Evolutionary conservation across 371 early-diverging fungal species (phyloP), one percentile per base, ranked within the genome.

Genomic region (Mucor irregularis): DNA sequence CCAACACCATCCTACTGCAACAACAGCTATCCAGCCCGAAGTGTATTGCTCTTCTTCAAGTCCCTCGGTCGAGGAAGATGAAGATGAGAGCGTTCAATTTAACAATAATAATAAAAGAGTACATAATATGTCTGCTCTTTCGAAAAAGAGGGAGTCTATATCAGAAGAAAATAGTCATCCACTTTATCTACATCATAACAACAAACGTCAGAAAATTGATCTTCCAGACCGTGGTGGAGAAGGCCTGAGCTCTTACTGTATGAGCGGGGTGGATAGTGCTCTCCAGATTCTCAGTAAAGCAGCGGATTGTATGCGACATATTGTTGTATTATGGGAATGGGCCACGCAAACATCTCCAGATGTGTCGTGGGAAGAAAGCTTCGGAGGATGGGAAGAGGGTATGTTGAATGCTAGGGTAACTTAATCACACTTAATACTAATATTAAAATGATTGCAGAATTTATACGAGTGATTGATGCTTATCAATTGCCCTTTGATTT

Each of bases 401-500:
- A 53, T 3, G n/a, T 25, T 13, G 25, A 16, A 37, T 24, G 5
- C 3, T 4, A 5, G 4, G 4, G 25, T 10, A 10, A 50, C 17
- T 34, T 29, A 47, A 19, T 17, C 8, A 43, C 10, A 11, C 5
- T 10, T 16, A 39, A 35, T 16, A 8, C 14, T 28, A 5, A 14
- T 1, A 24, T 21, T 24, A 2, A 19, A 11, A 25, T 42, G 3
- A 17, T 16, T 6, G 5, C 30, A 65, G 75, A 71, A 19, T 53
- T 74, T 19, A 51, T 56, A 26, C 53, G 61, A 4, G 55, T 71
- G 8, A 64, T 74, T 45, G 75, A 74, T 33, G 26, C 34, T 0
- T 74, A 64, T 44, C 59, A 67, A 5, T 49, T 74, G 14, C 75
- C 75, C 16, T 74, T 74, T 62, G 75, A 74, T 53, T 53, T 71